A percentile compares a stretch with the other conserved stretches of the same genome.
phyloP scores from a whole-genome alignment of 75 land plant genomes.

The Selaginella tamariscina region DNA sequence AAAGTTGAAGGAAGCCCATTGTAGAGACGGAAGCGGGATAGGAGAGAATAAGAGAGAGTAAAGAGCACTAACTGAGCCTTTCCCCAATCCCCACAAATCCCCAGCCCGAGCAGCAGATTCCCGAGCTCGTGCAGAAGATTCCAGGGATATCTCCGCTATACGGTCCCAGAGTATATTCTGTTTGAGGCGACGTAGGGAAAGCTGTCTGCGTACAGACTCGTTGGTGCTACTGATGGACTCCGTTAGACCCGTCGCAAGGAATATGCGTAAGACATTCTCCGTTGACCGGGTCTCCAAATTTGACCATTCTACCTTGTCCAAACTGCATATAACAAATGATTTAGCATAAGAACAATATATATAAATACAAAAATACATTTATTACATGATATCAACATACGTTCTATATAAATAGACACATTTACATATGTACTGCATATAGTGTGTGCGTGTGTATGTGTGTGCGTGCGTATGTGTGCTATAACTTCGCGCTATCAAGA shows the following conservation, averaged over 20 bases:
- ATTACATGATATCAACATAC: too few relatives aligned
- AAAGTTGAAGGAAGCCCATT: slow-evolving; percentile 57
- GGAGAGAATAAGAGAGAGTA: slow-evolving; percentile 74
- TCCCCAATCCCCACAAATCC: slow-evolving; percentile 84
- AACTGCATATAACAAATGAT: neutral
- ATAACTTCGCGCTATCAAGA: too few relatives aligned
- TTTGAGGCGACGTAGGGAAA: slow-evolving; percentile 31
- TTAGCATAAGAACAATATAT: too few relatives aligned
- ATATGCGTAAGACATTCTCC: slow-evolving; percentile 63
- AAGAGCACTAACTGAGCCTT: slow-evolving; percentile 57
- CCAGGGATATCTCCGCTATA: slow-evolving; percentile 39
- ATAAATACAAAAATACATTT: too few relatives aligned
- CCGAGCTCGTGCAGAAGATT: slow-evolving; percentile 41
- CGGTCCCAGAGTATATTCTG: slow-evolving; percentile 55
- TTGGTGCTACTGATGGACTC: slow-evolving; percentile 43
- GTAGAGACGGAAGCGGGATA: slow-evolving; percentile 45
- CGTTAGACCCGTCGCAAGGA: slow-evolving; percentile 62
- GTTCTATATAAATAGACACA: too few relatives aligned
- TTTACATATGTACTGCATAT: too few relatives aligned
- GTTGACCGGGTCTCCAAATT: slow-evolving; percentile 28
- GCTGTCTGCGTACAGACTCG: slow-evolving; percentile 29
- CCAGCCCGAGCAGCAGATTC: slow-evolving; percentile 50
- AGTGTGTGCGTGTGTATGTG: too few relatives aligned
- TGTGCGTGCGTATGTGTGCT: too few relatives aligned
- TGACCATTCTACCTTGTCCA: slow-evolving; percentile 35